phyloP scores from a whole-genome alignment of 129 eudicot species.

The Chrysanthemum lavandulifolium region DNA sequence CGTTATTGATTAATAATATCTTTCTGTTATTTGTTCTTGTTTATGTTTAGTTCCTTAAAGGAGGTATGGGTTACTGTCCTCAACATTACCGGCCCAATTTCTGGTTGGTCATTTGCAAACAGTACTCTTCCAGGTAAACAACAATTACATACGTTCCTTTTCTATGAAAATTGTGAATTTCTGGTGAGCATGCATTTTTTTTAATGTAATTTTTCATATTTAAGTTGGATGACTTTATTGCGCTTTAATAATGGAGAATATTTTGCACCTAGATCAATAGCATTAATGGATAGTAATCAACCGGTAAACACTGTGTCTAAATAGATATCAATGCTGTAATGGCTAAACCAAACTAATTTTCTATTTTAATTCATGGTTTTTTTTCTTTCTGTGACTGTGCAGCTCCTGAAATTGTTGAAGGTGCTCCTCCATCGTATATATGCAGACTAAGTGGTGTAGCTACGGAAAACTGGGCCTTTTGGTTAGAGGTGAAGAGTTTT shows the following conservation, averaged over 20 bases:
- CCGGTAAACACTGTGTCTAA: too few species aligned
- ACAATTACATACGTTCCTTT: background rate
- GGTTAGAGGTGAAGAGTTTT: conserved; percentile 79
- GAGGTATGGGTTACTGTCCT: conserved; percentile 99
- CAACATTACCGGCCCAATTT: conserved; percentile 90
- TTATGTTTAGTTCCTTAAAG: conserved; percentile 68
- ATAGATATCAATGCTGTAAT: too few species aligned
- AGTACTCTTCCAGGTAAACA: conserved; percentile 69
- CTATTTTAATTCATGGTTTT: conserved; percentile 19
- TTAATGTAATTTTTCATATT: too few species aligned
- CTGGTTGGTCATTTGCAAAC: conserved; percentile 90
- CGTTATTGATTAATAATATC: background rate
- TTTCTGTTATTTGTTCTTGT: conserved; percentile 11
- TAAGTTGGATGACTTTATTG: background rate
- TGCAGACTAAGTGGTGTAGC: conserved; percentile 89
- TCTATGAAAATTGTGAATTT: background rate
- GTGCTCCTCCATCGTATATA: conserved; percentile 82
- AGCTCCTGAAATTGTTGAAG: conserved; percentile 70
- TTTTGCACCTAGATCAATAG: background rate
- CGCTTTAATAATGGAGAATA: background rate
- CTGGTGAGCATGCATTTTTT: background rate
- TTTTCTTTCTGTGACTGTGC: conserved; percentile 22
- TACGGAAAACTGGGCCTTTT: conserved; percentile 84
- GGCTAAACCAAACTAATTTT: background rate
- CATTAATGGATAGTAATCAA: background rate